Evolutionary conservation across 73 alveolate genomes (phyloP), one percentile per base, ranked within the genome.

Genomic region (Uronychia setigera): DNA sequence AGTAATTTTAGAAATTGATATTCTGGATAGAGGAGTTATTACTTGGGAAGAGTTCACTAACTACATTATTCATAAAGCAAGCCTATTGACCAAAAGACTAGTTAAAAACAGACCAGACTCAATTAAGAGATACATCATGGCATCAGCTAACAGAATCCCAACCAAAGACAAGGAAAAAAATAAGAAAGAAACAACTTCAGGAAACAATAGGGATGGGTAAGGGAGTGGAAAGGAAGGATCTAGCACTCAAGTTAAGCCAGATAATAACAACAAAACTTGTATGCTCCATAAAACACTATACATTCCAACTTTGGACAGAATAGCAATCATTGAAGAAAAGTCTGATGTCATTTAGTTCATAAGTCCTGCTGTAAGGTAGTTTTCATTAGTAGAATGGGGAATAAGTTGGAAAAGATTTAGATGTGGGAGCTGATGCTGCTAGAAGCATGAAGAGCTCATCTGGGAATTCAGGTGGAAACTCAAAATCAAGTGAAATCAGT

Each of bases 1-100:
- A 92, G 14, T 78, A 86, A 31, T 92, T 82, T 81, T 74, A 78
- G 98, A 94, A 74, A 94, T 94, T 32, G 98, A 94, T 76, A 77
- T 94, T 57, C 85, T 93, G 57, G 96, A 96, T 5, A 87, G 80
- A 79, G 96, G 96, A 26, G 80, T 84, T 34, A 86, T 94, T 33
- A 91, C 95, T 29, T 94, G 98, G 97, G 98, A 94, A 58, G 97
- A 91, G 59, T 94, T 94, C 74, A 93, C 98, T 0, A 93, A 93
- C 81, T 94, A 94, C 76, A 86, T 94, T 26, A 94, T 94, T 0
- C 92, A 87, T 31, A 94, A 94, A 91, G 98, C 98, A 5, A 90
- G 96, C 29, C 90, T 88, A 77, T 84, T 86, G 82, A 92, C 29
- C 77, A 46, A 84, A 87, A 87, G 83, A 81, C 82, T 82, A 75